Evolutionary conservation across 148 eudicot genomes (phyloP), one percentile per base, ranked within the genome.

Genomic region (Cornus florida): DNA sequence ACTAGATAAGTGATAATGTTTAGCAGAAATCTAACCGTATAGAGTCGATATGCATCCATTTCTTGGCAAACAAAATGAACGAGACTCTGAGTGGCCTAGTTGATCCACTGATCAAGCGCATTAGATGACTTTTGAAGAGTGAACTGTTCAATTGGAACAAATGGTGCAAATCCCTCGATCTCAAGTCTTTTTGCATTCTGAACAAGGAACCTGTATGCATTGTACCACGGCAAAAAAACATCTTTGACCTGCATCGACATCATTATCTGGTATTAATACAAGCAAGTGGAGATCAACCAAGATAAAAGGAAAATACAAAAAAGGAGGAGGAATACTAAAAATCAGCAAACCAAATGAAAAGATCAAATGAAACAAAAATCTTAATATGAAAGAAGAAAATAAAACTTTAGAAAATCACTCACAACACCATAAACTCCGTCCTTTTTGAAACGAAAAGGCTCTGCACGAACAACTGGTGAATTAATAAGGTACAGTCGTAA

Each of bases 41-140:
- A 96, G 64, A 96, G 86, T 64, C 98, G 89, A 84, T 96, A 96
- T 69, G 88, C 98, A 88, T 96, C 92, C 99, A 96, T 96, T 86
- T 94, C 98, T 79, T 92, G 94, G 67, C 92, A 87, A 60, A 96
- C 99, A 87, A 93, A 96, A 79, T 91, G 97, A 75, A 96, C 99
- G 77, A 96, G 81, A 81, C 94, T 93, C 77, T 89, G 94, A 12
- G 97, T 93, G 38, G 99, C 99, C 32, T 98, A 96, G 83, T 93
- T 92, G 86, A 96, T 96, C 99, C 99, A 96, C 83, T 96, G 95
- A 85, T 96, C 99, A 82, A 96, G 97, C 69, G 93, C 99, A 89
- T 94, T 96, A 72, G 95, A 90, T 22, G 99, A 96, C 28, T 76
- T 85, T 74, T 88, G 88, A 74, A 96, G 81, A 79, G 86, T 80